Evolutionary conservation across 1,284 basidiomycete species (phyloP), one percentile per base, ranked within the genome.

Genomic region (Phellinidium pouzarii): DNA sequence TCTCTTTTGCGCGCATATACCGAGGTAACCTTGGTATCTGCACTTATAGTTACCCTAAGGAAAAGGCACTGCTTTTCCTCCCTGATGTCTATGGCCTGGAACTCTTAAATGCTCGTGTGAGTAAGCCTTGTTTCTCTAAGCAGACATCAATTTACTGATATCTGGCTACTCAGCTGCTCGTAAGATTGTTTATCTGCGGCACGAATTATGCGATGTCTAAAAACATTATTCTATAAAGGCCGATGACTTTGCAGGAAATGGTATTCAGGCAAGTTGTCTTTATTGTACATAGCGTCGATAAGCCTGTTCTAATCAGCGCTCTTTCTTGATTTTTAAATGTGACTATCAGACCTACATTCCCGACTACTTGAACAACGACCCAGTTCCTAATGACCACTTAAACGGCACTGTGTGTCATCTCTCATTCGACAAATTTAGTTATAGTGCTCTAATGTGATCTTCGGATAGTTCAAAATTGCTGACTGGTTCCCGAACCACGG

Each of bases 181-280:
- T 48, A 44, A 23, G 23, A n/a, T 12, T 4, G n/a, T 2, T 43
- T 44, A 9, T 46, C 19, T 36, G n/a, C n/a, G n/a, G n/a, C n/a
- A n/a, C n/a, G n/a, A n/a, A n/a, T n/a, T n/a, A n/a, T n/a, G n/a
- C n/a, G n/a, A n/a, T n/a, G 36, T 14, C 22, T 29, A 19, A 38
- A 4, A 19, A 43, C 7, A 9, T 14, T 23, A 22, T 19, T 20
- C 37, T 19, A 8, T 34, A 34, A 17, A 57, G 29, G 79, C 74
- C 11, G 89, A 91, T 61, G 82, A 80, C 62, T 90, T 83, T 66
- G 86, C 87, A 14, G 71, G 70, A 25, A 84, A 86, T 58, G 87
- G 87, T 9, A 84, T 78, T 73, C 79, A 80, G 66, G 78, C 79
- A 54, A 27, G 63, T 53, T 26, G n/a, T 8, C 8, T 29, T 27